These are phyloP conservation scores for Thinopyrum obtusiflorum DNA, from an alignment of 202 grass and related monocot genomes.

Conservation along the genomic window DNA sequence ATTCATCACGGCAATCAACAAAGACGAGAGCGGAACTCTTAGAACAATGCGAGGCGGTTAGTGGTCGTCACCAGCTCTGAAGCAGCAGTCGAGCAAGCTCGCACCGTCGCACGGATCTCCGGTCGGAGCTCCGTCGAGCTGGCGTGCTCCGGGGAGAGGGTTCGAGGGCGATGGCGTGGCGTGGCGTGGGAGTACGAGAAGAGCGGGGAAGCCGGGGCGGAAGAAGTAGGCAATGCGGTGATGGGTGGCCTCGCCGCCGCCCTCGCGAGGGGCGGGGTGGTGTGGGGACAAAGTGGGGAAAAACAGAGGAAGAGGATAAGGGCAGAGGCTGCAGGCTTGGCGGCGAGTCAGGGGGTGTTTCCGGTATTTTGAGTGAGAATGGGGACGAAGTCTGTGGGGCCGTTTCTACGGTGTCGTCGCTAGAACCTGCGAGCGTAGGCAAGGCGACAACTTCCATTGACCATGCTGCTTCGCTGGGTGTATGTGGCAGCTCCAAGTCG, in stretches of 20 bases:
- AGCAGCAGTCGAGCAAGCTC: neutral
- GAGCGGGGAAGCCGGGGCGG: neutral
- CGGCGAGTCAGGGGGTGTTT: neutral
- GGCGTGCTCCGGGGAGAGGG: neutral
- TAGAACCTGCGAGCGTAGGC: neutral
- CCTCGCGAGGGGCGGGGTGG: neutral
- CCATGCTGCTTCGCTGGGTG: too few relatives aligned
- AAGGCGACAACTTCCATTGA: neutral
- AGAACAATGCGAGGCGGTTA: neutral
- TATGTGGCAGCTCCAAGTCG: too few relatives aligned
- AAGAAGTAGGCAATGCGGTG: slow-evolving; percentile 1
- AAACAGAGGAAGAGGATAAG: neutral
- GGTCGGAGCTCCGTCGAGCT: neutral
- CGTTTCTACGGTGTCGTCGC: neutral
- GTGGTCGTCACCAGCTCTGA: neutral
- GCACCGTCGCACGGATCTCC: neutral
- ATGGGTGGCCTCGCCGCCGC: neutral
- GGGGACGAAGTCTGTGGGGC: neutral
- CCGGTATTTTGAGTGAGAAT: too few relatives aligned
- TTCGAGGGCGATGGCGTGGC: neutral
- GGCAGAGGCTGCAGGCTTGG: neutral
- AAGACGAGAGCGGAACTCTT: neutral
- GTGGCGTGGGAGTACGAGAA: neutral
- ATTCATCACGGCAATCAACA: neutral
- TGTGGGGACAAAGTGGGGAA: neutral